These are phyloP conservation scores for Barnettozyma populi DNA, from an alignment of 805 yeast genomes.

Conservation along the genomic window DNA sequence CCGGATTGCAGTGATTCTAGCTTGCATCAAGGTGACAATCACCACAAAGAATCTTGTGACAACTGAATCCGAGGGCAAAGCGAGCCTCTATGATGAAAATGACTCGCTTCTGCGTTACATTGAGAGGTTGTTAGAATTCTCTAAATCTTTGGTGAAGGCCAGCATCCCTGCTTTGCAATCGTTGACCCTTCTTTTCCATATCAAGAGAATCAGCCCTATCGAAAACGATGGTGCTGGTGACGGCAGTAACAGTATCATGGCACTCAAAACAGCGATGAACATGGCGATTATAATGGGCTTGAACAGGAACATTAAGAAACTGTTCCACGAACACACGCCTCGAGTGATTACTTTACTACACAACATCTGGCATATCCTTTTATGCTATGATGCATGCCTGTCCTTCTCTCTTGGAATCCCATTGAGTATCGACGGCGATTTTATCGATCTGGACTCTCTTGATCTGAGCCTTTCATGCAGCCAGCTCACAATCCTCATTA, in stretches of 20 bases:
- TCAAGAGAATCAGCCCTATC: slow-evolving; percentile 15
- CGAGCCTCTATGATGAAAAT: slow-evolving; percentile 9
- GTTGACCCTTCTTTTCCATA: slow-evolving; percentile 11
- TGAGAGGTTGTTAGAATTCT: slow-evolving; percentile 13
- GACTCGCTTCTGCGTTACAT: slow-evolving; percentile 14
- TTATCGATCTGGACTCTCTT: slow-evolving; percentile 3
- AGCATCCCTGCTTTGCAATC: slow-evolving; percentile 22
- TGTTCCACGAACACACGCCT: slow-evolving; percentile 11
- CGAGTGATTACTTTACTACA: slow-evolving; percentile 6
- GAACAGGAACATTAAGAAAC: slow-evolving; percentile 17
- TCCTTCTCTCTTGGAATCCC: slow-evolving; percentile 22
- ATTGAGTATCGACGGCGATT: slow-evolving; percentile 16
- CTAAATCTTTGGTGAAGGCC: slow-evolving; percentile 9
- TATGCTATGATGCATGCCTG: slow-evolving; percentile 14
- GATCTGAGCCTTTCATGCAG: neutral
- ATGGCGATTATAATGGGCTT: slow-evolving; percentile 25
- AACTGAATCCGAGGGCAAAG: neutral
- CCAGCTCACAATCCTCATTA: slow-evolving; percentile 7
- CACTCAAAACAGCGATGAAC: slow-evolving; percentile 15
- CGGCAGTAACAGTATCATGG: slow-evolving; percentile 12
- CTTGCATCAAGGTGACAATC: slow-evolving; percentile 4
- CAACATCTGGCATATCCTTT: slow-evolving; percentile 17
- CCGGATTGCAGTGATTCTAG: slow-evolving; percentile 16
- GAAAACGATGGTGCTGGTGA: slow-evolving; percentile 21
- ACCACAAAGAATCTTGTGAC: slow-evolving; percentile 6